These are phyloP conservation scores for Phlebiopsis flavidoalba DNA, from an alignment of 768 basidiomycete species.

Conservation along the genomic window DNA sequence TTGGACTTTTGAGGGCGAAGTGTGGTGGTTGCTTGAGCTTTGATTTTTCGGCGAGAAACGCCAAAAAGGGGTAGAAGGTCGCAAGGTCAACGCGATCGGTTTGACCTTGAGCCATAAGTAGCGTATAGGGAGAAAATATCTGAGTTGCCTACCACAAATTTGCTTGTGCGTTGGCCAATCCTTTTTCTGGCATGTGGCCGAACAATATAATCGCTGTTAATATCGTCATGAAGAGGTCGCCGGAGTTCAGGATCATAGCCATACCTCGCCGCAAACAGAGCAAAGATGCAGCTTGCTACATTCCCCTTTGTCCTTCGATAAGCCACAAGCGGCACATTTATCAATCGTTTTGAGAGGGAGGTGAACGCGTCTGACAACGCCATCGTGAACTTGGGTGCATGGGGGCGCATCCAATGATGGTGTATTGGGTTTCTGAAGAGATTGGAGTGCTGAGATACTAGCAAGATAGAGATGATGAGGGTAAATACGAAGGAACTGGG, in stretches of 20 bases:
- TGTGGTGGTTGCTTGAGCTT: not conserved
- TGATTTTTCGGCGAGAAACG: not conserved
- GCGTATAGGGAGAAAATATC: too few relatives aligned
- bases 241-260: not conserved
- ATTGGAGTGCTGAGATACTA: not conserved
- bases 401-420: too few relatives aligned
- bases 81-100: conserved; percentile 8
- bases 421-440: too few relatives aligned
- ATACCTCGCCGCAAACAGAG: not conserved
- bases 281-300: not conserved
- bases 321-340: not conserved
- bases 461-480: not conserved
- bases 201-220: not conserved
- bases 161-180: not conserved
- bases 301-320: not conserved
- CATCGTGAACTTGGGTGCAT: not conserved
- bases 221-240: too few relatives aligned
- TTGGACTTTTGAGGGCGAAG: conserved; percentile 1
- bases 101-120: not conserved
- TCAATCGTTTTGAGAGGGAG: not conserved
- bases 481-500: not conserved
- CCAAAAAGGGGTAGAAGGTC: conserved; percentile 11
- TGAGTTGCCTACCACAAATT: not conserved
- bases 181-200: not conserved
- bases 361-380: not conserved